phyloP scores from a whole-genome alignment of 352 stramenopile genomes.

The Globisporangium iwayamae region DNA sequence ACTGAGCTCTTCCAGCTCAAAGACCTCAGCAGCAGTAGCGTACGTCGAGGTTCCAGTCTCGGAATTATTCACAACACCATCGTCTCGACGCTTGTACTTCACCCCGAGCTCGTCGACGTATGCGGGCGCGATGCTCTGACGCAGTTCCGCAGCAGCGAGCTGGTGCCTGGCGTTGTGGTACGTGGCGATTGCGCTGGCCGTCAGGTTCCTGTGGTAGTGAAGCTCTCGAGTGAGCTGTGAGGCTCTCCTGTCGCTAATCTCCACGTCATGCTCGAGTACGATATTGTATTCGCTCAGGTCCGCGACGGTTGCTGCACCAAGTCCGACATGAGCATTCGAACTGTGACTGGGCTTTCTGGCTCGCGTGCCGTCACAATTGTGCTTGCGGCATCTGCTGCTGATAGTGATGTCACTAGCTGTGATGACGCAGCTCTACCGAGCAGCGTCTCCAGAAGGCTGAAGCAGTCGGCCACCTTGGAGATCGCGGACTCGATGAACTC shows the following conservation, averaged over 20 bases:
- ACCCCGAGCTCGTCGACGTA: slow-evolving; percentile 7
- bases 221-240: not conserved
- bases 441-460: not conserved
- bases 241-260: slow-evolving; percentile 1
- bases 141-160: not conserved
- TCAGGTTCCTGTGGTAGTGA: not conserved
- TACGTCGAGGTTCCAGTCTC: not conserved
- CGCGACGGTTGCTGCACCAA: not conserved
- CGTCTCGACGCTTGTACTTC: not conserved
- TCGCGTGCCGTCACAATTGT: not conserved
- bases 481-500: not conserved
- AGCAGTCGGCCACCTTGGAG: not conserved
- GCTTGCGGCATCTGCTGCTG: not conserved
- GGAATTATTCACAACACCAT: too few relatives aligned
- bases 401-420: not conserved
- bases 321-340: not conserved
- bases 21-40: not conserved
- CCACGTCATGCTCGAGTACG: not conserved
- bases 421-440: not conserved
- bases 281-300: not conserved
- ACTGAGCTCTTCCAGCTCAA: not conserved
- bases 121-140: not conserved
- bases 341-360: not conserved
- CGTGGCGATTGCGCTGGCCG: not conserved
- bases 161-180: slow-evolving; percentile 8